Percentiles rank a stretch among this genome's conserved stretches.
These are phyloP conservation scores for Neurospora sp. DNA, from an alignment of 2,329 filamentous ascomycete genomes.

Conservation along the genomic window DNA sequence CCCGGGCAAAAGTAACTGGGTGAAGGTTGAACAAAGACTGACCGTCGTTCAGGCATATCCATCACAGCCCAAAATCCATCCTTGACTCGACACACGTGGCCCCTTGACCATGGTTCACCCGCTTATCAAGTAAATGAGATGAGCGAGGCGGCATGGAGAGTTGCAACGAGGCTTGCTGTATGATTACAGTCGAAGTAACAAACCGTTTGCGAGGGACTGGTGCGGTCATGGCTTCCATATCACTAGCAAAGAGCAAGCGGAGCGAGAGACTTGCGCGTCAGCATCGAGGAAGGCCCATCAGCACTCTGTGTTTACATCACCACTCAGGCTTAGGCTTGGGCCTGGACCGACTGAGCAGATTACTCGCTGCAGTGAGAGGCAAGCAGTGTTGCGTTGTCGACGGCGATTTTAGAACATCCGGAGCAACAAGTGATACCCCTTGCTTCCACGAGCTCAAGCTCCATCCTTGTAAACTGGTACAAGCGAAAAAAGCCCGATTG, in stretches of 20 bases:
- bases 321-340: background rate
- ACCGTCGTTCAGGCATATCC: slow-evolving; percentile 23
- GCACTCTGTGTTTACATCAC: background rate
- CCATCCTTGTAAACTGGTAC: background rate
- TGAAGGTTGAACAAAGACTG: slow-evolving; percentile 37
- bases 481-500: background rate
- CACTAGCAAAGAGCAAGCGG: background rate
- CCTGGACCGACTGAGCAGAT: background rate
- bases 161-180: background rate
- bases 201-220: background rate
- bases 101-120: slow-evolving; percentile 14
- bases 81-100: slow-evolving; percentile 50
- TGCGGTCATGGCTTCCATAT: background rate
- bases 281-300: background rate
- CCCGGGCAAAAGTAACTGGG: slow-evolving; percentile 25
- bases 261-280: background rate
- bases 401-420: background rate
- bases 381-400: background rate
- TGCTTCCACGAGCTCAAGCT: background rate
- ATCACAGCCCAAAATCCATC: slow-evolving; percentile 27
- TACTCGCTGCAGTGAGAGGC: background rate
- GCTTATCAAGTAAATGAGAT: slow-evolving; percentile 12
- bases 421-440: background rate
- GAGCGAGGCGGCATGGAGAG: background rate
- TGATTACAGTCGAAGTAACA: background rate